Base-by-base conservation (phyloP, 352 stramenopile species). In the Aphanomyces invadans region DNA sequence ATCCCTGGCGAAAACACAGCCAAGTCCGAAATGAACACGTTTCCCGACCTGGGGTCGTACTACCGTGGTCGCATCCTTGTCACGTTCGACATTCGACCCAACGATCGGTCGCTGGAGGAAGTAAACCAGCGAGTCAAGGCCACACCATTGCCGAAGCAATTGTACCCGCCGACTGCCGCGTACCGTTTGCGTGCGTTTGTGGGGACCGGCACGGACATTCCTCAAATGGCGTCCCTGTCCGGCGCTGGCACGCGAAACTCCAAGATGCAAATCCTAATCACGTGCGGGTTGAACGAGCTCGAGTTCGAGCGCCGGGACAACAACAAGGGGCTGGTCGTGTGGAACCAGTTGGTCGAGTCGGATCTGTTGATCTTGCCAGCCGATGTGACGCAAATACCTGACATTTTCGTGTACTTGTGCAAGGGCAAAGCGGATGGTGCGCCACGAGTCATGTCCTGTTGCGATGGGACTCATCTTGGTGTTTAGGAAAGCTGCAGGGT, bases 401-500 rank as follows among this genome's bases (percentile, higher is more conserved):
- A 96, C 53, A 81, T 95, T 56, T 96, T 96, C 54, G 69, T 96
- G 60, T 93, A 96, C 55, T 62, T 96, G 29, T 88, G 80, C 70
- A 77, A 76, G 45, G 81, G 83, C 53, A 81, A 92, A 45, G 79
- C 77, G 9, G 79, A 85, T 29, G 79, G 85, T 42, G 71, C 71
- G 9, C 74, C 76, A 1, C 15, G n/a, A n/a, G 15, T 48, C 39
- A 0, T 48, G 39, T n/a, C 21, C 15, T 1, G n/a, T n/a, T 48
- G 1, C 21, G 39, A 48, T n/a, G n/a, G n/a, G n/a, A 48, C 17
- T 48, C 21, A n/a, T n/a, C n/a, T 29, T n/a, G 10, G 26, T 54
- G 1, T 23, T 15, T 54, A 54, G 46, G 59, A 0, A 67, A 67
- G 46, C 7, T 67, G 4, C 33, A 36, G 25, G 79, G 69, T 3